Conservation (phyloP, 2,329 filamentous ascomycete genomes). For the Stemphylium lycopersici region DNA sequence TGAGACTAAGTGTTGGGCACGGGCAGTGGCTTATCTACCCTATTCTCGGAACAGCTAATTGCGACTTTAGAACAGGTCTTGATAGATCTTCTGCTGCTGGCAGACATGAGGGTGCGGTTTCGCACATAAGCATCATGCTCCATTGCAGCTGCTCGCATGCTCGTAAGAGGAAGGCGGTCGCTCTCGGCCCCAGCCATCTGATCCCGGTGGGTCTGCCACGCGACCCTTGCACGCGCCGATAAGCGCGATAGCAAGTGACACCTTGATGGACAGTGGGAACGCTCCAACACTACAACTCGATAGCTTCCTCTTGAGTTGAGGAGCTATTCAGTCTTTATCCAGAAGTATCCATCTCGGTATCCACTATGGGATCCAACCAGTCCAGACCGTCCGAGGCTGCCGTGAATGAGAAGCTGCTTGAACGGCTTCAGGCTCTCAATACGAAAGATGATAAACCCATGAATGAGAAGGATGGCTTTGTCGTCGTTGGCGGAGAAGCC, state of each 20-base stretch:
- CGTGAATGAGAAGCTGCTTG: conserved; percentile 49
- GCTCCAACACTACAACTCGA: conserved; percentile 9
- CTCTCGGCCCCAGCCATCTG: conserved; percentile 10
- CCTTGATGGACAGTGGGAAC: conserved; percentile 17
- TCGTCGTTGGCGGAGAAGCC: conserved; percentile 58
- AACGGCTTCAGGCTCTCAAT: conserved; percentile 54
- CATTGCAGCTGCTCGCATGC: background rate
- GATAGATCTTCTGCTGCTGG: background rate
- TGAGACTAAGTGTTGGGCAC: background rate
- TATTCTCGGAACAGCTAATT: background rate
- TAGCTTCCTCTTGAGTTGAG: background rate
- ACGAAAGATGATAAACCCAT: conserved; percentile 50
- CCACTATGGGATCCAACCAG: conserved; percentile 44
- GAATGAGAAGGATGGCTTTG: conserved; percentile 60
- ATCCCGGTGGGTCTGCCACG: conserved; percentile 21
- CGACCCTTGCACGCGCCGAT: conserved; percentile 27
- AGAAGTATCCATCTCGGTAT: background rate
- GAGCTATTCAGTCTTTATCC: background rate
- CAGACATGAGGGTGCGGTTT: background rate
- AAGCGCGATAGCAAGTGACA: conserved; percentile 25
- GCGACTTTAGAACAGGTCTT: background rate
- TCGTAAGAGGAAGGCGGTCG: conserved; percentile 1
- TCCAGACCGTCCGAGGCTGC: conserved; percentile 44
- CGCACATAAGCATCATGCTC: background rate
- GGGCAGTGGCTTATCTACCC: background rate